phyloP scores from a whole-genome alignment of 371 early-diverging fungal genomes.

The Quaeritorhiza haematococci region DNA sequence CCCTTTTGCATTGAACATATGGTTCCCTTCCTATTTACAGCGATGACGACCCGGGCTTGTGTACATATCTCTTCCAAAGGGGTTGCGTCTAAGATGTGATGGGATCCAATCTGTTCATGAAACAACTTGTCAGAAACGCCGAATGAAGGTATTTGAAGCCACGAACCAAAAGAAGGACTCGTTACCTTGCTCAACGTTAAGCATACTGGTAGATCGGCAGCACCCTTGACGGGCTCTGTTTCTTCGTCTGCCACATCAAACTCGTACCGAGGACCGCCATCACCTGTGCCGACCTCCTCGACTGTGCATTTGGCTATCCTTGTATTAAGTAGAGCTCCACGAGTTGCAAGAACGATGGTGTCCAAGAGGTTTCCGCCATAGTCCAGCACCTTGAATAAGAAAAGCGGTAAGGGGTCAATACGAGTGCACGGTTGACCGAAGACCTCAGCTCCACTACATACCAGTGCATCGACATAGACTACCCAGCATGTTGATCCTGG shows the following conservation, averaged over 20 bases:
- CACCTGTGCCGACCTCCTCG: constrained; percentile 52
- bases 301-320: constrained; percentile 70
- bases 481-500: constrained; percentile 87
- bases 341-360: constrained; percentile 72
- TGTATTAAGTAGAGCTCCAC: constrained; percentile 82
- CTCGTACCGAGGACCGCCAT: constrained; percentile 69
- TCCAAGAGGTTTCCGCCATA: constrained; percentile 85
- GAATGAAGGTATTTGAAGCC: not conserved
- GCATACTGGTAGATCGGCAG: constrained; percentile 70
- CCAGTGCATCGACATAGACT: constrained; percentile 85
- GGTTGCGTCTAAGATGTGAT: constrained; percentile 81
- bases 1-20: constrained; percentile 82
- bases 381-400: constrained; percentile 60
- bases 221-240: constrained; percentile 68
- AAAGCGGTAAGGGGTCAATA: constrained; percentile 6
- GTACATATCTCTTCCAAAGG: constrained; percentile 83
- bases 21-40: constrained; percentile 71
- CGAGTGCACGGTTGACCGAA: too few species aligned
- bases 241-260: constrained; percentile 87
- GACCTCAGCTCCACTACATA: constrained; percentile 27
- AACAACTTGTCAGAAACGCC: not conserved
- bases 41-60: constrained; percentile 70
- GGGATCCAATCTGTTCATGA: constrained; percentile 61
- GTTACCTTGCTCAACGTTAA: constrained; percentile 78
- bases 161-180: not conserved